phyloP scores from a whole-genome alignment of 2,329 filamentous ascomycete genomes.

The Cyanodermella asteris region DNA sequence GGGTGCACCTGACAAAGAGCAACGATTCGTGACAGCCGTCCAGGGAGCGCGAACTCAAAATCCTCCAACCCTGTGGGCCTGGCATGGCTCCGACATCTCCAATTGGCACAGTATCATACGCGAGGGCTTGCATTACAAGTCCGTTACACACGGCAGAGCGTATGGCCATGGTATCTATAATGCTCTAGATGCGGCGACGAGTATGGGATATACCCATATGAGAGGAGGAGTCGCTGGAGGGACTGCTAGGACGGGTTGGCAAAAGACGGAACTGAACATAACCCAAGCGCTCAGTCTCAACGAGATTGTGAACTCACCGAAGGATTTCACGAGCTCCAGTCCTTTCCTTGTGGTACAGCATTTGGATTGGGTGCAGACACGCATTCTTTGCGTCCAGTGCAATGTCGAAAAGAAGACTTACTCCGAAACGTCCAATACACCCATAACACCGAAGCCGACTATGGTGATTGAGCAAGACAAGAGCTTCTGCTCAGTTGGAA shows the following conservation, averaged over 20 bases:
- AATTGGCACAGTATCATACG: slow-evolving; percentile 90
- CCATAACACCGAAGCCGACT: slow-evolving; percentile 6
- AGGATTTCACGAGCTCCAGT: slow-evolving; percentile 29
- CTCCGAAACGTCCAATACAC: neutral
- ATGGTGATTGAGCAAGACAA: slow-evolving; percentile 13
- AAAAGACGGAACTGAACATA: slow-evolving; percentile 41
- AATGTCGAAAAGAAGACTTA: slow-evolving; percentile 3
- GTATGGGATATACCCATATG: slow-evolving; percentile 26
- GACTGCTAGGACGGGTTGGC: slow-evolving; percentile 30
- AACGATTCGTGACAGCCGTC: slow-evolving; percentile 46
- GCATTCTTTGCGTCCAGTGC: slow-evolving; percentile 51
- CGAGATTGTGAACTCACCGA: slow-evolving; percentile 59
- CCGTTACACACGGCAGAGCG: slow-evolving; percentile 40
- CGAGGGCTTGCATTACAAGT: slow-evolving; percentile 53
- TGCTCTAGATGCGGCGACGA: slow-evolving; percentile 35
- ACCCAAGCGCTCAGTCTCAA: slow-evolving; percentile 47
- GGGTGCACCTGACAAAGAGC: slow-evolving; percentile 71
- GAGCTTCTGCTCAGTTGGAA: slow-evolving; percentile 23
- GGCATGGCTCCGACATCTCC: slow-evolving; percentile 53
- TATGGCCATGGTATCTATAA: slow-evolving; percentile 71
- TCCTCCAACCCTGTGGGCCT: slow-evolving; percentile 56
- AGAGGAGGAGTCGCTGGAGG: slow-evolving; percentile 6
- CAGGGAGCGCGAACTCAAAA: slow-evolving; percentile 19
- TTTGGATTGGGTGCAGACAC: slow-evolving; percentile 72
- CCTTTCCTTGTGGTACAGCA: slow-evolving; percentile 54